These are phyloP conservation scores for Cyclostephanos invisitatus DNA, from an alignment of 108 stramenopile species.

Conservation along the genomic window DNA sequence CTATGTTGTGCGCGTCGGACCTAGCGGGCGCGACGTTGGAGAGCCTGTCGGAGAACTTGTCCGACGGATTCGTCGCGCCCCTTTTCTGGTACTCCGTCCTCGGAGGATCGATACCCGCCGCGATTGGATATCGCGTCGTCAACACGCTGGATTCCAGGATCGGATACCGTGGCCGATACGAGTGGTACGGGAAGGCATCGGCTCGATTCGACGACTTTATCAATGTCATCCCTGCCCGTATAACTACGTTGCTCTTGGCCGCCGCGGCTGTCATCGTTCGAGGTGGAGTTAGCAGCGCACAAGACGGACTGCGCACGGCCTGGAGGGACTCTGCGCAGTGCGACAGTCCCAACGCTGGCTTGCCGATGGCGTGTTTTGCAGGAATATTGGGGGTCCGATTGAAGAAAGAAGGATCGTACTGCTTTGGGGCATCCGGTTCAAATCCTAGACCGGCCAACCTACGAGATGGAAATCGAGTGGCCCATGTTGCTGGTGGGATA, in stretches of 20 bases:
- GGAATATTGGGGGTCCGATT: conserved; percentile 46
- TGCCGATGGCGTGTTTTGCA: conserved; percentile 58
- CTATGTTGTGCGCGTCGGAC: conserved; percentile 32
- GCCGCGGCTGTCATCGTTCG: conserved; percentile 15
- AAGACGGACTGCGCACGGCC: conserved; percentile 33
- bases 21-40: conserved; percentile 47
- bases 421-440: conserved; percentile 16
- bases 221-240: conserved; percentile 49
- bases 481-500: conserved; percentile 49
- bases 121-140: conserved; percentile 47
- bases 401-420: conserved; percentile 45
- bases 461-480: conserved; percentile 38
- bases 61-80: conserved; percentile 50
- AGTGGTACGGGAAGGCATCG: conserved; percentile 53
- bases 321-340: conserved; percentile 40
- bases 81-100: conserved; percentile 51
- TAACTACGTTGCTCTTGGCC: conserved; percentile 39
- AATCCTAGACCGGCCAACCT: conserved; percentile 39
- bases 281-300: conserved; percentile 2
- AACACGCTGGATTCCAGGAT: conserved; percentile 57
- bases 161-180: conserved; percentile 50
- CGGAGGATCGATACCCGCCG: conserved; percentile 37
- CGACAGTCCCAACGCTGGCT: conserved; percentile 57
- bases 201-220: conserved; percentile 55
- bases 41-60: conserved; percentile 52